Conservation (phyloP, 2,329 filamentous ascomycete genomes). For the Ambrosiella xylebori region DNA sequence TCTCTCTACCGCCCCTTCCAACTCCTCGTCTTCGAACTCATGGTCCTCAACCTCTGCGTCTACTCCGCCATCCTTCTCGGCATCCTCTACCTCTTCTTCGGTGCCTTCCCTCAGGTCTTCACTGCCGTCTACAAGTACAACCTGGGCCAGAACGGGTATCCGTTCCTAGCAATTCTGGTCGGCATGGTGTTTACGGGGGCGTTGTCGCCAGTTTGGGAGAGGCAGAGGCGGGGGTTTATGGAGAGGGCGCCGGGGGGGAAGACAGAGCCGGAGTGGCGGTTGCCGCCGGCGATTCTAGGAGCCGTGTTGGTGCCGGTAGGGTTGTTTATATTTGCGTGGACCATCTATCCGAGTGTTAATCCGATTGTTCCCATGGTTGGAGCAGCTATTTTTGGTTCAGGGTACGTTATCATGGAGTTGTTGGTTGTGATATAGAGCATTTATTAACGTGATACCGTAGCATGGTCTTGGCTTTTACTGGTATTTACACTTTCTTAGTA, state of each 20-base stretch:
- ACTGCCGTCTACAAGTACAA: constrained; percentile 55
- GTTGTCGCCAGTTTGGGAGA: constrained; percentile 49
- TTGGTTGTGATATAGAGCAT: constrained; percentile 3
- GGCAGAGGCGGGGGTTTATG: constrained; percentile 34
- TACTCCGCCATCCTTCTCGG: constrained; percentile 75
- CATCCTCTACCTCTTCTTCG: constrained; percentile 80
- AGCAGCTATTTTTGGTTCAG: constrained; percentile 51
- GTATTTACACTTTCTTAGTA: constrained; percentile 79
- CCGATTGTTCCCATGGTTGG: constrained; percentile 65
- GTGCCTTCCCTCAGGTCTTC: constrained; percentile 72
- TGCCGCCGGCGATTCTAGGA: constrained; percentile 61
- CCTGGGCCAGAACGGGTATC: constrained; percentile 62
- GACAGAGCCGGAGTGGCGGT: constrained; percentile 72
- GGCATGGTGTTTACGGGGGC: constrained; percentile 49
- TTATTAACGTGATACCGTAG: constrained; percentile 25
- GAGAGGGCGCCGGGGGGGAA: not conserved
- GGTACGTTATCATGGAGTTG: constrained; percentile 32
- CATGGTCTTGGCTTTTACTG: constrained; percentile 61
- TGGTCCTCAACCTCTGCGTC: constrained; percentile 67
- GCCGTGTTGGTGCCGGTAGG: constrained; percentile 61
- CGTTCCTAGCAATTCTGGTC: constrained; percentile 54
- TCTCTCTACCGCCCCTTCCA: constrained; percentile 58
- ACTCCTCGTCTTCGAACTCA: constrained; percentile 65
- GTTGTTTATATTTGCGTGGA: constrained; percentile 82
- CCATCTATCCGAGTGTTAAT: constrained; percentile 54